Percentiles rank a stretch among this genome's conserved stretches.
Conservation (phyloP, 148 eudicot genomes). For the Vaccinium myrtillus region DNA sequence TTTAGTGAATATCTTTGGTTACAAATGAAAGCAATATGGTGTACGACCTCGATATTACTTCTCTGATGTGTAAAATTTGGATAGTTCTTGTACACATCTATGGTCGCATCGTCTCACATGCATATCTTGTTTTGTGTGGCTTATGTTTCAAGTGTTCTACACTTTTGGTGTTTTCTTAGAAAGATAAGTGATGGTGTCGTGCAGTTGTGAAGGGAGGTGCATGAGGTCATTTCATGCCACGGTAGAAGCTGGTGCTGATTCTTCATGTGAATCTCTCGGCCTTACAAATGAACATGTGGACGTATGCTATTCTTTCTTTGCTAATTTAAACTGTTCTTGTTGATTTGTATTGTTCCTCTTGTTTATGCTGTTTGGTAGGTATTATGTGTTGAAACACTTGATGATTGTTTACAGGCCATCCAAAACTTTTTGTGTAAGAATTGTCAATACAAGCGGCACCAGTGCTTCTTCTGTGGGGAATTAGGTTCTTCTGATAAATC, state of each 20-base stretch:
- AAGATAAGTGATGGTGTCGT: background rate
- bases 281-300: conserved; percentile 50
- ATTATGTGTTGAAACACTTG: background rate
- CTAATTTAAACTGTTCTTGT: background rate
- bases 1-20: background rate
- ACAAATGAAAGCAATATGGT: background rate
- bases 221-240: conserved; percentile 91
- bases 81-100: background rate
- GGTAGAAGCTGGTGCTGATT: conserved; percentile 48
- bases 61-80: background rate
- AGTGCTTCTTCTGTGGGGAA: conserved; percentile 77
- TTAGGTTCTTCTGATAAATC: conserved; percentile 87
- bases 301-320: conserved; percentile 34
- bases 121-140: conserved; percentile 5
- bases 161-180: background rate
- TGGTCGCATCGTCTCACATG: background rate
- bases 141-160: background rate
- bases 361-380: background rate
- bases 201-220: conserved; percentile 94
- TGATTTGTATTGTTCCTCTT: background rate
- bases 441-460: conserved; percentile 73
- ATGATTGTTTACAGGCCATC: conserved; percentile 46
- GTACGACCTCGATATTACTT: background rate
- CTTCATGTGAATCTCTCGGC: conserved; percentile 69
- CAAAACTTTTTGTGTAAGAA: conserved; percentile 59